Conservation (phyloP, 2,329 filamentous ascomycete species). For the Teratosphaeria epicoccoides region DNA sequence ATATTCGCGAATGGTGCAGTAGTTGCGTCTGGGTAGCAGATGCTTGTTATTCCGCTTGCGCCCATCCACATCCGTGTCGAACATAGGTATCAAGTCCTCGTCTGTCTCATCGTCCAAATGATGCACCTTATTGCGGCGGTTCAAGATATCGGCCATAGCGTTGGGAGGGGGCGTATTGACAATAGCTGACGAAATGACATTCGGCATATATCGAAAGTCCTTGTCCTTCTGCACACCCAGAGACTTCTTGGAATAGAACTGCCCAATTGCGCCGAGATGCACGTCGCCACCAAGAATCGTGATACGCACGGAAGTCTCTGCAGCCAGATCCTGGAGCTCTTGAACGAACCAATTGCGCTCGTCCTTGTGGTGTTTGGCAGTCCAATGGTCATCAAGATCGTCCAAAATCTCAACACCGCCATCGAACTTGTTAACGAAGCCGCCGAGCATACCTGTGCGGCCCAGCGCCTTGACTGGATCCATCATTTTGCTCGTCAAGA, state of each 20-base stretch:
- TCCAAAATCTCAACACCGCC: conserved; percentile 85
- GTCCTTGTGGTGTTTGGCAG: conserved; percentile 83
- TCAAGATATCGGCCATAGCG: conserved; percentile 79
- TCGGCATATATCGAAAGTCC: conserved; percentile 95
- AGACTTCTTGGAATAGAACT: conserved; percentile 89
- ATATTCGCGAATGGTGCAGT: conserved; percentile 86
- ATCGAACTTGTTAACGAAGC: conserved; percentile 78
- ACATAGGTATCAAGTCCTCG: conserved; percentile 92
- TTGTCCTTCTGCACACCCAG: conserved; percentile 68
- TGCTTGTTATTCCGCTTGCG: conserved; percentile 85
- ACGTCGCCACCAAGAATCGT: conserved; percentile 93
- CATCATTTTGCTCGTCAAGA: conserved; percentile 73
- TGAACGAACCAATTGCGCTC: conserved; percentile 81
- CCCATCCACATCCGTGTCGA: conserved; percentile 77
- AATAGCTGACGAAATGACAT: conserved; percentile 87
- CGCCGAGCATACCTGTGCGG: conserved; percentile 67
- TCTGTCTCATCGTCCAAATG: conserved; percentile 63
- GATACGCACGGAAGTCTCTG: conserved; percentile 81
- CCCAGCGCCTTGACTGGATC: conserved; percentile 83
- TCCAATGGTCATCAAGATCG: conserved; percentile 95
- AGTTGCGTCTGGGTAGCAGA: conserved; percentile 81
- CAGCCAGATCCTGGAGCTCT: conserved; percentile 85
- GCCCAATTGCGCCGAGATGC: conserved; percentile 80
- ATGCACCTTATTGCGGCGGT: conserved; percentile 75
- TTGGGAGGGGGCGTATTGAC: conserved; percentile 84